phyloP scores from a whole-genome alignment of 2,329 filamentous ascomycete species.

The Fusarium tanahbumbuense region DNA sequence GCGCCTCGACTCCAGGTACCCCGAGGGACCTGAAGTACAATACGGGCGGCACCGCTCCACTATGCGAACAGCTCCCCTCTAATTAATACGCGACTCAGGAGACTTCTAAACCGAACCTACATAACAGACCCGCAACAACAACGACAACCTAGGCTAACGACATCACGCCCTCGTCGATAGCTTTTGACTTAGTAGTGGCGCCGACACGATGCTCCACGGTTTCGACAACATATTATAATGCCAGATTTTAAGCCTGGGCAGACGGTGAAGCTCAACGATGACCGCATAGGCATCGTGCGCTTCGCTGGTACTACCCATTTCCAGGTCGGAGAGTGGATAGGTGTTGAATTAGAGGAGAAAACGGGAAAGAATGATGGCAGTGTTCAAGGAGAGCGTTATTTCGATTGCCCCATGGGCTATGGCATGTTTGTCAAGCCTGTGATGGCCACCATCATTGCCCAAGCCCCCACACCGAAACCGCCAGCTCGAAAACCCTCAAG shows the following conservation, averaged over 20 bases:
- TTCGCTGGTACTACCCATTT: conserved; percentile 86
- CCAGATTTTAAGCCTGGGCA: conserved; percentile 74
- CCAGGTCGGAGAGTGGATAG: conserved; percentile 86
- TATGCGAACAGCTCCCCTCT: conserved; percentile 32
- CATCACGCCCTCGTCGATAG: conserved; percentile 1
- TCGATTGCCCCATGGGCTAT: conserved; percentile 79
- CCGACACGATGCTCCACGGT: conserved; percentile 50
- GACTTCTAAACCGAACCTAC: conserved; percentile 9
- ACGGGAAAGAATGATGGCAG: conserved; percentile 94
- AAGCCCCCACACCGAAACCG: conserved; percentile 56
- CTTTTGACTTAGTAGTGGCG: conserved; percentile 15
- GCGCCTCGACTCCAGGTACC: conserved; percentile 33
- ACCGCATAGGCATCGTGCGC: conserved; percentile 79
- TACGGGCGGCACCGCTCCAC: conserved; percentile 15
- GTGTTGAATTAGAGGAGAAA: conserved; percentile 84
- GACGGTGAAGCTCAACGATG: conserved; percentile 81
- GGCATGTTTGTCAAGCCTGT: conserved; percentile 87
- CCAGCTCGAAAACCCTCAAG: conserved; percentile 56
- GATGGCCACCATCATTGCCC: conserved; percentile 70
- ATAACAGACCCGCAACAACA: conserved; percentile 15
- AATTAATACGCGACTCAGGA: conserved; percentile 40
- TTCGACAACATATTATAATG: conserved; percentile 52
- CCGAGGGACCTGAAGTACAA: conserved; percentile 3
- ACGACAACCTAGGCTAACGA: conserved; percentile 1
- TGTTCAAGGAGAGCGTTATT: conserved; percentile 88